Evolutionary conservation across 78 protist species (phyloP), one percentile per base, ranked within the genome.

Genomic region (Paulinella micropora): DNA sequence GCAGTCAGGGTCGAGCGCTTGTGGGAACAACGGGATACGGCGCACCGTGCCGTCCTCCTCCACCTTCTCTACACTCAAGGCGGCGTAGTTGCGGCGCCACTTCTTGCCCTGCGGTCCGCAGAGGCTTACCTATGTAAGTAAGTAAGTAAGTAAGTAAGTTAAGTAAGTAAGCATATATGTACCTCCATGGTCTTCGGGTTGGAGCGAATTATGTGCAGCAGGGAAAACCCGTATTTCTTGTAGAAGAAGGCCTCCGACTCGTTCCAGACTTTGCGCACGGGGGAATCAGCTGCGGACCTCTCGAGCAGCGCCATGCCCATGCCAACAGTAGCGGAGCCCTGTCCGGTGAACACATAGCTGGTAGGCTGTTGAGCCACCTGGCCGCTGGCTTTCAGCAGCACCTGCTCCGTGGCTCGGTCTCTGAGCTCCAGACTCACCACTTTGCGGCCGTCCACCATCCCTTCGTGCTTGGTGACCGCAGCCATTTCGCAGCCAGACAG

Each of bases 291-390:
- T 6, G 77, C 40, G 26, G 87, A 83, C 26, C 87, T 23, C 9
- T 26, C 87, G 83, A 92, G 92, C 35, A 92, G 90, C 38, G 92
- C 95, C 95, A 94, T 94, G 82, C 95, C 95, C 93, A 94, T 92
- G 36, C 91, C 90, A 9, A 32, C 34, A 0, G 9, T 28, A 35
- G 79, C 86, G 29, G 91, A 40, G 34, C 94, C 94, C 77, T 94
- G 96, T 39, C 96, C 96, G 2, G 94, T 92, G 86, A 94, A 94
- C 34, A 94, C 88, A 77, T 91, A 93, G 23, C 93, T 92, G 1
- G 95, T 91, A 23, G 3, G n/a, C 0, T 92, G 90, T 86, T 87
- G 91, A 51, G 39, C 86, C 31, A 93, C 87, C 34, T 91, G 89
- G 0, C 92, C 90, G 1, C 39, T 4, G 36, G 90, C 95, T 34